Evolutionary conservation across 2,329 filamentous ascomycete genomes (phyloP).

Genomic region (Fusarium sp.): DNA sequence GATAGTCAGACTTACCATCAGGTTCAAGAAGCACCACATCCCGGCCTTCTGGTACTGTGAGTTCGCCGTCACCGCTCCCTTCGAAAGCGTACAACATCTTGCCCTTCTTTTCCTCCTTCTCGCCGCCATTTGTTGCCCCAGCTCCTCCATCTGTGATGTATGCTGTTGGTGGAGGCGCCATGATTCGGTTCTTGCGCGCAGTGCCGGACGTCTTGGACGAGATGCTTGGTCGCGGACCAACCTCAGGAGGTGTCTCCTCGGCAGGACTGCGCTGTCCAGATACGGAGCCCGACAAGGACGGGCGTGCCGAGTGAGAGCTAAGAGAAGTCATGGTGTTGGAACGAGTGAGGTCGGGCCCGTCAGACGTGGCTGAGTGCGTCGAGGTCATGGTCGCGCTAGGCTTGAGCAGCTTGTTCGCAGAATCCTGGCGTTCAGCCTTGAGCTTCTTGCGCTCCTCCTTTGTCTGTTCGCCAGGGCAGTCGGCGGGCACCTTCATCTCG

Average conservation of each 20-base stretch:
- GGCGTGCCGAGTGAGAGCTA: constrained; percentile 83
- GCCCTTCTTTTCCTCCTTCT: constrained; percentile 68
- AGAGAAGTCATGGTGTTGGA: constrained; percentile 92
- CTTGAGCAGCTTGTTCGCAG: constrained; percentile 72
- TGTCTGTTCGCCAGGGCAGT: constrained; percentile 91
- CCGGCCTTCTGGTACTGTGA: constrained; percentile 82
- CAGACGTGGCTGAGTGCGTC: constrained; percentile 67
- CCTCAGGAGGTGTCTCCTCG: constrained; percentile 57
- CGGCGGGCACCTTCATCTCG: constrained; percentile 97
- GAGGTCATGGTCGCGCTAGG: constrained; percentile 55
- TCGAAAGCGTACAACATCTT: constrained; percentile 94
- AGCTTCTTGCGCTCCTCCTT: constrained; percentile 97
- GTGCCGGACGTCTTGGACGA: constrained; percentile 48
- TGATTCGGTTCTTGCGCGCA: constrained; percentile 74
- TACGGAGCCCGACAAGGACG: constrained; percentile 76
- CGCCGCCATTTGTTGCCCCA: constrained; percentile 58
- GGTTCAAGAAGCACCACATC: constrained; percentile 84
- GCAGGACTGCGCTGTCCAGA: constrained; percentile 62
- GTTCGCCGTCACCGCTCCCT: constrained; percentile 82
- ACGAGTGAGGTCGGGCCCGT: constrained; percentile 77
- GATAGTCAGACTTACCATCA: constrained; percentile 76
- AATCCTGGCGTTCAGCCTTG: constrained; percentile 86
- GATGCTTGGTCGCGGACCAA: constrained; percentile 42
- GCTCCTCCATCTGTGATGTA: constrained; percentile 78
- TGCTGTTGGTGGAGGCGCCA: constrained; percentile 87